These are phyloP conservation scores for Extremus antarcticus DNA, from an alignment of 495 filamentous ascomycete species.

Conservation along the genomic window DNA sequence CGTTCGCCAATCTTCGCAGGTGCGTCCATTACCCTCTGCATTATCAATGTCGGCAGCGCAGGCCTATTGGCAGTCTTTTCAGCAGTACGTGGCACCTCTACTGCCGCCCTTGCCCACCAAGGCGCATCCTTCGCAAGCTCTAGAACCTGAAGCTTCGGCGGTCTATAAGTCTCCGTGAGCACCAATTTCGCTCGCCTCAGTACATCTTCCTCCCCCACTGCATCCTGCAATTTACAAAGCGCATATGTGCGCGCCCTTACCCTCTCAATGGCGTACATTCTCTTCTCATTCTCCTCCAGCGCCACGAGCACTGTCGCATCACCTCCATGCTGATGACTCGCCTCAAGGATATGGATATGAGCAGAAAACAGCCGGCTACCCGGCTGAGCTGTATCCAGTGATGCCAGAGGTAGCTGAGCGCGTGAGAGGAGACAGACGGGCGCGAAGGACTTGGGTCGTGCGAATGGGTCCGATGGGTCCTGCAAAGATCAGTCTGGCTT, in stretches of 20 bases:
- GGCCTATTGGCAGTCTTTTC: neutral
- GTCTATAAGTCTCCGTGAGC: conserved; percentile 34
- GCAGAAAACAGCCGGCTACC: conserved; percentile 28
- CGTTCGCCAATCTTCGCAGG: neutral
- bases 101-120: conserved; percentile 13
- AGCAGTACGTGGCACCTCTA: neutral
- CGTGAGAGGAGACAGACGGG: conserved; percentile 20
- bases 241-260: conserved; percentile 56
- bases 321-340: conserved; percentile 7
- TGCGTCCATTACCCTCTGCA: neutral
- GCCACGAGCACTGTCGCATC: conserved; percentile 49
- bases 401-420: conserved; percentile 28
- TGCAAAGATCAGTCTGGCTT: neutral
- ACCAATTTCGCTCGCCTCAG: conserved; percentile 26
- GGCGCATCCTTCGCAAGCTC: conserved; percentile 7
- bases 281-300: conserved; percentile 45
- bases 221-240: conserved; percentile 55
- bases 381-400: conserved; percentile 21
- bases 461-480: conserved; percentile 11
- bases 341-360: conserved; percentile 22
- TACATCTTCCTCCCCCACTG: conserved; percentile 44
- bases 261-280: conserved; percentile 62
- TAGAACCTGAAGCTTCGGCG: conserved; percentile 33
- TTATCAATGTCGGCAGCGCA: neutral
- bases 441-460: conserved; percentile 2